Evolutionary conservation across 2,329 filamentous ascomycete species (phyloP).

Genomic region (Tricladium varicosporioides): DNA sequence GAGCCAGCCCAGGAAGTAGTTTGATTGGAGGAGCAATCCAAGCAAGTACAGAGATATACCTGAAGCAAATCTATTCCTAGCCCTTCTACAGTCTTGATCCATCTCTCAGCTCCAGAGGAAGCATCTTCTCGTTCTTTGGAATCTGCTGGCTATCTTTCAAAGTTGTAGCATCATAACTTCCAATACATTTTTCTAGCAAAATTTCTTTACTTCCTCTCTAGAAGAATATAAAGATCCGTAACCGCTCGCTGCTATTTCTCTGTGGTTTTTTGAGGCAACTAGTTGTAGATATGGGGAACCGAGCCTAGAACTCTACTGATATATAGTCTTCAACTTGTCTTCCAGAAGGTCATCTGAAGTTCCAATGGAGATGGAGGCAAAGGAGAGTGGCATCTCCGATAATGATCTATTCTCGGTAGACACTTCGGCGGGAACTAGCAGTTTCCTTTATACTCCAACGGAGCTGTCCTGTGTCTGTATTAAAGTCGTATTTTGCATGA

Average conservation of each 20-base stretch:
- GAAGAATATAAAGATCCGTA: slow-evolving; percentile 57
- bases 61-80: slow-evolving; percentile 70
- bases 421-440: slow-evolving; percentile 9
- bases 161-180: slow-evolving; percentile 73
- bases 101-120: slow-evolving; percentile 60
- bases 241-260: slow-evolving; percentile 53
- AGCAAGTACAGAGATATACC: too few relatives aligned
- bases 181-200: slow-evolving; percentile 54
- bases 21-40: background rate
- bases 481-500: too few relatives aligned
- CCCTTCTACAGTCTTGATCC: slow-evolving; percentile 70
- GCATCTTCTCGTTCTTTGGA: slow-evolving; percentile 59
- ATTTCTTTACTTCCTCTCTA: slow-evolving; percentile 50
- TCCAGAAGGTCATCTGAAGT: slow-evolving; percentile 51
- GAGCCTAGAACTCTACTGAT: slow-evolving; percentile 65
- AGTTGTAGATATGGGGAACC: slow-evolving; percentile 69
- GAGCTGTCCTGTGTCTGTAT: too few relatives aligned
- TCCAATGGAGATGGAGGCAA: slow-evolving; percentile 56
- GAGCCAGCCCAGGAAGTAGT: slow-evolving; percentile 49
- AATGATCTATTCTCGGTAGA: slow-evolving; percentile 11
- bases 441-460: background rate
- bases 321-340: slow-evolving; percentile 60
- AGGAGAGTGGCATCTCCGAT: slow-evolving; percentile 45
- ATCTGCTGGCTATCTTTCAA: slow-evolving; percentile 68
- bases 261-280: slow-evolving; percentile 54